A percentile compares a stretch with the other conserved stretches of the same genome.
phyloP scores from a whole-genome alignment of 2,329 filamentous ascomycete species.

The Aspergillus texensis region DNA sequence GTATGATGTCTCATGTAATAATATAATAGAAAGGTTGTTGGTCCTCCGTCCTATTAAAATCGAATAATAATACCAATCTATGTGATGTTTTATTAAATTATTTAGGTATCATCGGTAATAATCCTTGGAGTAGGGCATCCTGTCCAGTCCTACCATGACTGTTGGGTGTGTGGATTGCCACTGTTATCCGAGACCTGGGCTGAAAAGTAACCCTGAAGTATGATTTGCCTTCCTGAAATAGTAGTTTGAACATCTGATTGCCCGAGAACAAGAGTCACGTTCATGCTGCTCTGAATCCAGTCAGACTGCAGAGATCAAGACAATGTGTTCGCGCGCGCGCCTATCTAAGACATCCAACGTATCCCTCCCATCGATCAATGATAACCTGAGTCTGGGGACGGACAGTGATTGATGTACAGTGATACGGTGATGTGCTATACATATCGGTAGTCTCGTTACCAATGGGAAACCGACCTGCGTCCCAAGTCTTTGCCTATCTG shows the following conservation, averaged over 20 bases:
- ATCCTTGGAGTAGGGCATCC: neutral
- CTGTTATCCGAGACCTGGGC: slow-evolving; percentile 10
- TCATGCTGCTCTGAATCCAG: neutral
- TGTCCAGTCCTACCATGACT: neutral
- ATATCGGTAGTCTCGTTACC: slow-evolving; percentile 17
- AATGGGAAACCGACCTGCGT: slow-evolving; percentile 12
- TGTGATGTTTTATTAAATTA: neutral
- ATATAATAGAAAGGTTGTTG: neutral
- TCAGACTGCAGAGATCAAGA: neutral
- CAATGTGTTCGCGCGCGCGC: slow-evolving; percentile 6
- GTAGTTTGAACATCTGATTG: slow-evolving; percentile 6
- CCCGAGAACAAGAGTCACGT: neutral
- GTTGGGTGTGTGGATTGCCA: slow-evolving; percentile 3
- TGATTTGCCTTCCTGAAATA: slow-evolving; percentile 12
- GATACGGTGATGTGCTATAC: slow-evolving; percentile 16
- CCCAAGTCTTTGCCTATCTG: slow-evolving; percentile 13
- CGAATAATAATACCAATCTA: neutral
- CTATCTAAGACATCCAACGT: neutral
- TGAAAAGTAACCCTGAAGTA: neutral
- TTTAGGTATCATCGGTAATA: slow-evolving; percentile 6
- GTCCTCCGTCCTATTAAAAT: neutral
- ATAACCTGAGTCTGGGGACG: neutral
- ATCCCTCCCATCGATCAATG: slow-evolving; percentile 6
- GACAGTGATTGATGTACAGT: neutral
- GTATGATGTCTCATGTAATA: slow-evolving; percentile 5